A percentile compares a stretch with the other conserved stretches of the same genome.
Conservation (phyloP, 2,329 filamentous ascomycete genomes). For the Phialophora expanda region DNA sequence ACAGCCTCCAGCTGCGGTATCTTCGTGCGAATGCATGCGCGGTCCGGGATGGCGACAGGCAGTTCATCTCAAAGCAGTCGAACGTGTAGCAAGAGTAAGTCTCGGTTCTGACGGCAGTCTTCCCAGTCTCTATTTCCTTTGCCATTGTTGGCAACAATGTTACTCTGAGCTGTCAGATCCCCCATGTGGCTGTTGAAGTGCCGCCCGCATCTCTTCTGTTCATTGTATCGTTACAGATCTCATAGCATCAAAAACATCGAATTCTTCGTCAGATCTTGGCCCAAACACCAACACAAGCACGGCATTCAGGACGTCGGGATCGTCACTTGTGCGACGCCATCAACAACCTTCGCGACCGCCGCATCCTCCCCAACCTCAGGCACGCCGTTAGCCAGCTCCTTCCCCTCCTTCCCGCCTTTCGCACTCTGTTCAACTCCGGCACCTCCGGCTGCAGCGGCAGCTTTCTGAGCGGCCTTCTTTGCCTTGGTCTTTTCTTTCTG, state of each 20-base stretch:
- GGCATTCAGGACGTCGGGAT: constrained; percentile 47
- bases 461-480: constrained; percentile 40
- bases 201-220: not conserved
- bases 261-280: not conserved
- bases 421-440: constrained; percentile 43
- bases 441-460: constrained; percentile 25
- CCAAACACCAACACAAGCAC: not conserved
- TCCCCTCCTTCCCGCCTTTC: constrained; percentile 38
- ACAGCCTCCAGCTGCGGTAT: too few species aligned
- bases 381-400: constrained; percentile 45
- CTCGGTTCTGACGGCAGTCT: not conserved
- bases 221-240: not conserved
- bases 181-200: not conserved
- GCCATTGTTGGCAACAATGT: not conserved
- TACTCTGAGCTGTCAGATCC: not conserved
- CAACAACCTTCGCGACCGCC: constrained; percentile 48
- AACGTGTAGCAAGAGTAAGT: not conserved
- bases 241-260: not conserved
- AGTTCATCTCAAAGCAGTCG: not conserved
- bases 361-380: constrained; percentile 44
- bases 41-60: too few species aligned
- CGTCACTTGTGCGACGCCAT: constrained; percentile 51
- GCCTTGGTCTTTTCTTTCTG: constrained; percentile 46
- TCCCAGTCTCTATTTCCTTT: not conserved
- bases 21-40: too few species aligned